Evolutionary conservation across 2,329 filamentous ascomycete genomes (phyloP).

Genomic region (Colletotrichum tanaceti): DNA sequence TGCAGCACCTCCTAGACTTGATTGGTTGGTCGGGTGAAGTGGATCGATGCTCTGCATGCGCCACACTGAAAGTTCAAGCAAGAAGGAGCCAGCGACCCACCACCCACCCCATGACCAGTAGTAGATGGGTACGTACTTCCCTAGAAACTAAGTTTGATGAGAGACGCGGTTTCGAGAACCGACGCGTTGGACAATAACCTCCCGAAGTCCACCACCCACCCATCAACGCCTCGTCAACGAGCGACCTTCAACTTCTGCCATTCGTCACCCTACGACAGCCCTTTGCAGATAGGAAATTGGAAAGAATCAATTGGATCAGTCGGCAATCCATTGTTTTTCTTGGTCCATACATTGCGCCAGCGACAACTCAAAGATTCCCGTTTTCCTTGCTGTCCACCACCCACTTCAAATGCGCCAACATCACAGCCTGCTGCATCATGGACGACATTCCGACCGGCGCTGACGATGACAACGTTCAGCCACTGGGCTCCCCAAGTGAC

Average conservation of each 20-base stretch:
- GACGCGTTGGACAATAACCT: conserved; percentile 34
- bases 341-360: not conserved
- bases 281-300: not conserved
- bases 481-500: conserved; percentile 11
- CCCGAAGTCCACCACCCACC: not conserved
- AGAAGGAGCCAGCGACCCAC: too few species aligned
- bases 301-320: not conserved
- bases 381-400: not conserved
- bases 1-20: not conserved
- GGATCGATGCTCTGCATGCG: too few species aligned
- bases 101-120: not conserved
- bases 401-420: not conserved
- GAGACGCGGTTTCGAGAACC: conserved; percentile 35
- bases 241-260: not conserved
- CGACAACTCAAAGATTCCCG: not conserved
- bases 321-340: not conserved
- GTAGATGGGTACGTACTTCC: conserved; percentile 10
- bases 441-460: conserved; percentile 41
- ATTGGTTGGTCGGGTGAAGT: not conserved
- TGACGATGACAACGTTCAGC: conserved; percentile 34
- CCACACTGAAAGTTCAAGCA: too few species aligned
- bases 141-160: conserved; percentile 12
- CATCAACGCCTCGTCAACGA: not conserved
- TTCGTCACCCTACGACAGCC: not conserved
- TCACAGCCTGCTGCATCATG: conserved; percentile 42